Conservation (phyloP, 139 green algal species). For the Chlorella sorokiniana region DNA sequence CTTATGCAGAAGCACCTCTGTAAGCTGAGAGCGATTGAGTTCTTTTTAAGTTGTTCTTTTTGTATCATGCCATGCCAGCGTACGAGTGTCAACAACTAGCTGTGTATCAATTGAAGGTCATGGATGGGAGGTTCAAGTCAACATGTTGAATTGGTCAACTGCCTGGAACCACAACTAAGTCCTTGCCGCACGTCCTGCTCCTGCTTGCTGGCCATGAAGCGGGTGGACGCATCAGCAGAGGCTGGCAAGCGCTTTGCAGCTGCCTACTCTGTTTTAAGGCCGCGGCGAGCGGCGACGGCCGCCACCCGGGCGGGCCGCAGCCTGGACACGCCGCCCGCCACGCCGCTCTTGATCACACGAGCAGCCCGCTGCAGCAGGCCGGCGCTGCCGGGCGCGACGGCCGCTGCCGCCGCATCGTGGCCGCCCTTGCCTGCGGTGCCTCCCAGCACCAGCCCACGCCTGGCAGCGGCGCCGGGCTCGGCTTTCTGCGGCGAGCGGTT, state of each 20-base stretch:
- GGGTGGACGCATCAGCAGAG: not conserved
- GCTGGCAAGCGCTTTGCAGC: not conserved
- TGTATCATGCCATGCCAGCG: too few species aligned
- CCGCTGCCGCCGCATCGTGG: not conserved
- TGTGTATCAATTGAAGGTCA: not conserved
- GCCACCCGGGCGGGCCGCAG: not conserved
- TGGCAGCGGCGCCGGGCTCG: not conserved
- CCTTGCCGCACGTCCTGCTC: not conserved
- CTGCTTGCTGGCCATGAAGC: not conserved
- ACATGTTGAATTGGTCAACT: not conserved
- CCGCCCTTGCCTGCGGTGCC: not conserved
- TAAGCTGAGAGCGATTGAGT: too few species aligned
- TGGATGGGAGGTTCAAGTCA: not conserved
- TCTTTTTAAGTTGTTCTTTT: too few species aligned
- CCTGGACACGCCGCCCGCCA: not conserved
- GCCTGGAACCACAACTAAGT: not conserved
- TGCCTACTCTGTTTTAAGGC: not conserved
- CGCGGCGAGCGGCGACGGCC: not conserved
- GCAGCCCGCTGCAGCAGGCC: not conserved
- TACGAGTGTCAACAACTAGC: too few species aligned
- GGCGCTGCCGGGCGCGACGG: not conserved
- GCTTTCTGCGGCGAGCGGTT: not conserved
- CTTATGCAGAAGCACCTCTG: too few species aligned
- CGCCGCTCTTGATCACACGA: not conserved
- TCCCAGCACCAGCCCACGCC: not conserved